Evolutionary conservation across 306 rosid species (phyloP).

Genomic region (Prunus fruticosa): DNA sequence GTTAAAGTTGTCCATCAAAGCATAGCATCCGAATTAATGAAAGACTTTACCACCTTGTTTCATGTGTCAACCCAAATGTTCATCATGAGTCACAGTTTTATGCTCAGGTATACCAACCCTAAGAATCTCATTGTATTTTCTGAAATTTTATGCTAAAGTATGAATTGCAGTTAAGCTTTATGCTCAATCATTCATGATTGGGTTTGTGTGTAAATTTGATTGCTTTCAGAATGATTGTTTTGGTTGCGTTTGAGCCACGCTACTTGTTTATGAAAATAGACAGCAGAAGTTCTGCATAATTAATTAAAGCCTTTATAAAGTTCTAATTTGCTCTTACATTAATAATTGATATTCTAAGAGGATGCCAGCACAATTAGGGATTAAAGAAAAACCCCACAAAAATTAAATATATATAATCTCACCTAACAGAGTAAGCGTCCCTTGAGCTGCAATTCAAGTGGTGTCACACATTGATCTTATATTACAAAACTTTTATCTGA

Average conservation of each 20-base stretch:
- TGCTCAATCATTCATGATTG: conserved; percentile 44
- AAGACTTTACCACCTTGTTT: neutral
- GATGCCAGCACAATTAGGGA: conserved; percentile 24
- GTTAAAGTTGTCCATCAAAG: neutral
- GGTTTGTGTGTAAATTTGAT: conserved; percentile 19
- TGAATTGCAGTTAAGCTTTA: conserved; percentile 21
- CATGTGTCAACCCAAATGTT: neutral
- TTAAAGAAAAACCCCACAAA: too few relatives aligned
- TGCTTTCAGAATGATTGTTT: conserved; percentile 37
- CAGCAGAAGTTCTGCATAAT: neutral
- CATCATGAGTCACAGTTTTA: neutral
- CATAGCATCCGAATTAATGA: neutral
- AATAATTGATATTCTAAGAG: conserved; percentile 14
- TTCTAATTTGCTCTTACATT: neutral
- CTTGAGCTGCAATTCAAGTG: conserved; percentile 1
- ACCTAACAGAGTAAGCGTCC: conserved; percentile 1
- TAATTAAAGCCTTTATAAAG: conserved; percentile 9
- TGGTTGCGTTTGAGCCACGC: conserved; percentile 53
- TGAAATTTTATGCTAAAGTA: neutral
- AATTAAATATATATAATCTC: neutral
- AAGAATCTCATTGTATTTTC: neutral
- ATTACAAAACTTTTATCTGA: too few relatives aligned
- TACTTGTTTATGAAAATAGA: conserved; percentile 28
- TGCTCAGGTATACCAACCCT: neutral
- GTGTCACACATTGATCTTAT: too few relatives aligned